Evolutionary conservation across 1,139 yeast species (phyloP), one percentile per base, ranked within the genome.

Genomic region (Williopsis jadinii): DNA sequence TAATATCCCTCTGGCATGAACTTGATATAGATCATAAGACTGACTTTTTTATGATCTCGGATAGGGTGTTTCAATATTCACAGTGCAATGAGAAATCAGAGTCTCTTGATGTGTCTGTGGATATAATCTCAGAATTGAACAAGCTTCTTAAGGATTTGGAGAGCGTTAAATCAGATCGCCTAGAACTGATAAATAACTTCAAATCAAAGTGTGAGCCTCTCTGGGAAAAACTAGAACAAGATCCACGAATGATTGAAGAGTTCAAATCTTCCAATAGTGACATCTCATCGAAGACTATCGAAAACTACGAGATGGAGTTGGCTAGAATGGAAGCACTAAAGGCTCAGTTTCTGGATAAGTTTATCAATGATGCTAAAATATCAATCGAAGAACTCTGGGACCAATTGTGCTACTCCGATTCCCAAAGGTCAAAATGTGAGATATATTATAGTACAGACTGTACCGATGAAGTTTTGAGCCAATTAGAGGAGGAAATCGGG

Each of bases 351-450:
- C 76, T 88, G 31, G 82, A 83, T 42, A 75, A 75, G 19, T 80
- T 90, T 47, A 82, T 90, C 11, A 58, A 66, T 11, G 83, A 78
- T 38, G 68, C 85, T 2, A 70, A 90, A 55, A 54, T 54, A 2
- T 76, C 75, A 42, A 79, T 90, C 11, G 71, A 68, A 36, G 68
- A 65, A 4, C 62, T 75, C 11, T 88, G 96, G 95, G 68, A 69
- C 28, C 60, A 67, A 15, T 63, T 90, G 50, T 79, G 71, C 57
- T 80, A 73, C 47, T 70, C 84, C 1, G 72, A 68, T 1, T 64
- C 60, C 0, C 72, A 75, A 37, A 67, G 71, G 45, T 47, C 52
- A 3, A 60, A 59, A 11, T 73, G 75, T 46, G 50, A 59, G 3
- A 56, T 63, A 0, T 66, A 46, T 35, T 50, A 50, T 31, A 48